phyloP scores from a whole-genome alignment of 768 basidiomycete genomes.

The Coprinopsis marcescibilis region DNA sequence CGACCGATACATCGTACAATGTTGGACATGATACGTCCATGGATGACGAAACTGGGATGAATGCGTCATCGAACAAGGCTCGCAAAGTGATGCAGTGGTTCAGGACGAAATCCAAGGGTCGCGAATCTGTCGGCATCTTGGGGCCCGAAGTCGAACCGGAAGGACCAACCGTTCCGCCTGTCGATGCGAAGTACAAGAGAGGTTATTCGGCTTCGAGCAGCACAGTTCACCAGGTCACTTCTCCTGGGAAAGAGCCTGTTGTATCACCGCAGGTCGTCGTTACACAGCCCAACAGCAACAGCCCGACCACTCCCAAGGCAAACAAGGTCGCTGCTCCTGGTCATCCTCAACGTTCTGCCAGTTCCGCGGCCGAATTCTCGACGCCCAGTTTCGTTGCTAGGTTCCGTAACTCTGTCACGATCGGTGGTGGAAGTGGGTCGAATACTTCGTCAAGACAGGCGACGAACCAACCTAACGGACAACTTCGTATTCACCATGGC shows the following conservation, averaged over 20 bases:
- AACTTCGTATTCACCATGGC: slow-evolving; percentile 82
- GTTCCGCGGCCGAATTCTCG: slow-evolving; percentile 33
- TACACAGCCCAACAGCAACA: background rate
- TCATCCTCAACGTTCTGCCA: slow-evolving; percentile 40
- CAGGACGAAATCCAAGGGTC: slow-evolving; percentile 60
- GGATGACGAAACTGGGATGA: slow-evolving; percentile 33
- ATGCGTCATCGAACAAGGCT: slow-evolving; percentile 80
- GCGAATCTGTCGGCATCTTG: slow-evolving; percentile 31
- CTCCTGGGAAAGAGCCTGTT: slow-evolving; percentile 13
- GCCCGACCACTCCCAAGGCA: background rate
- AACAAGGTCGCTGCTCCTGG: slow-evolving; percentile 18
- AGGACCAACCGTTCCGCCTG: slow-evolving; percentile 21
- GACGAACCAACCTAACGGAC: slow-evolving; percentile 26
- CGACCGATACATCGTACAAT: slow-evolving; percentile 3
- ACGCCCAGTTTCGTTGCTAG: slow-evolving; percentile 42
- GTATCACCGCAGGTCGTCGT: slow-evolving; percentile 33
- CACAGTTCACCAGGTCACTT: slow-evolving; percentile 24
- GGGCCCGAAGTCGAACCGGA: slow-evolving; percentile 11
- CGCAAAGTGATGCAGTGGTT: slow-evolving; percentile 99
- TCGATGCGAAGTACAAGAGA: slow-evolving; percentile 24
- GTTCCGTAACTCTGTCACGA: slow-evolving; percentile 46
- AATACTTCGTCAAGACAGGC: slow-evolving; percentile 12
- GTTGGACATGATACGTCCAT: slow-evolving; percentile 6
- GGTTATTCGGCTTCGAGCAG: slow-evolving; percentile 28
- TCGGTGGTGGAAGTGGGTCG: slow-evolving; percentile 22